These are phyloP conservation scores for Populus simonii DNA, from an alignment of 345 rosid genomes.

Conservation along the genomic window DNA sequence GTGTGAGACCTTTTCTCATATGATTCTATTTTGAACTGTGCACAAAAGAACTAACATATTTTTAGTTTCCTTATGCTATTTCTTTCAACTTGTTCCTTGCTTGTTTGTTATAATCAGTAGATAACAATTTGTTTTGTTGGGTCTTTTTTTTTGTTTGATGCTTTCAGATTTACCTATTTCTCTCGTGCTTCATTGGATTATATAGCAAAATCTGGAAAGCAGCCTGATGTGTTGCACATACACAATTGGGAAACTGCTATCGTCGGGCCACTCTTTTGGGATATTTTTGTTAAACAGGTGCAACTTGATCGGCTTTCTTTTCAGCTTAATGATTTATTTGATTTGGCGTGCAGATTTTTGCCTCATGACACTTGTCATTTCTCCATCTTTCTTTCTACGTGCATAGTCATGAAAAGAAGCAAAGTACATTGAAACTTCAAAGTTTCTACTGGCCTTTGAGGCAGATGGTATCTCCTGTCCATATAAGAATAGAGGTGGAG, in stretches of 20 bases:
- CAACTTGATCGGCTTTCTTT: constrained; percentile 5
- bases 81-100: not conserved
- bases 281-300: constrained; percentile 74
- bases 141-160: constrained; percentile 17
- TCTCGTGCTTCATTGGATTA: constrained; percentile 88
- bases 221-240: constrained; percentile 80
- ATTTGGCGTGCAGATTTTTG: not conserved
- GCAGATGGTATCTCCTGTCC: not conserved
- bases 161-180: constrained; percentile 69
- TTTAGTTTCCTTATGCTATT: not conserved
- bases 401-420: not conserved
- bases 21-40: not conserved
- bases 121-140: not conserved
- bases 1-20: not conserved
- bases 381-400: too few species aligned
- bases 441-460: not conserved
- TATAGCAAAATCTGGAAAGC: constrained; percentile 74
- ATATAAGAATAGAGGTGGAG: not conserved
- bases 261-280: constrained; percentile 90
- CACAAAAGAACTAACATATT: not conserved
- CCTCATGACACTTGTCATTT: too few species aligned
- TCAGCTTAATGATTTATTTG: not conserved
- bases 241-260: constrained; percentile 88
- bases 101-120: not conserved
- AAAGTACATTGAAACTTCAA: not conserved